Evolutionary conservation across 352 stramenopile species (phyloP).

Genomic region (Elongisporangium undulatum): DNA sequence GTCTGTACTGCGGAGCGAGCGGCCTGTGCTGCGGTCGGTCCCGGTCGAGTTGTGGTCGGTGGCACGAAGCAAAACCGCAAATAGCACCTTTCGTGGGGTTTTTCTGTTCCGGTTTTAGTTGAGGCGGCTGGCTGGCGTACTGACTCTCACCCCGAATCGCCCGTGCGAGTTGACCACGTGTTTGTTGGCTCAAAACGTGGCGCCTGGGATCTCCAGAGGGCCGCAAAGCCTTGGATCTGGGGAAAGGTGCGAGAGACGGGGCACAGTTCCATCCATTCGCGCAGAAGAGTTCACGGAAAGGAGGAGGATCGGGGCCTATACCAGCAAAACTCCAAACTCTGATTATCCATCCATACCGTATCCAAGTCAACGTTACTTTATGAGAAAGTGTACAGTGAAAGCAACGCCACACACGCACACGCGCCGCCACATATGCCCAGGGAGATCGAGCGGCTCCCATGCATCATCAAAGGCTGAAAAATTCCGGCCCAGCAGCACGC

Average conservation of each 20-base stretch:
- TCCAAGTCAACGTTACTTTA: not conserved
- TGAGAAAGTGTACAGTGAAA: not conserved
- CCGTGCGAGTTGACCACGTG: not conserved
- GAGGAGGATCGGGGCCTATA: not conserved
- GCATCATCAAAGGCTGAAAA: not conserved
- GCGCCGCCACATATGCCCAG: not conserved
- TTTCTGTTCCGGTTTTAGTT: not conserved
- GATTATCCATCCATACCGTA: not conserved
- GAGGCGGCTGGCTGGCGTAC: not conserved
- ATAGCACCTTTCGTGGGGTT: not conserved
- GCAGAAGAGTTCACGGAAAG: not conserved
- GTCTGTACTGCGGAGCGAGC: not conserved
- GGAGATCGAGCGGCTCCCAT: not conserved
- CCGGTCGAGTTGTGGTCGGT: not conserved
- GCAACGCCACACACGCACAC: too few relatives aligned
- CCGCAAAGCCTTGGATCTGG: not conserved
- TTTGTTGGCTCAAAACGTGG: not conserved
- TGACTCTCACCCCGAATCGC: not conserved
- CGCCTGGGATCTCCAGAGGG: not conserved
- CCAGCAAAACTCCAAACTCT: not conserved
- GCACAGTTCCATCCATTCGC: not conserved
- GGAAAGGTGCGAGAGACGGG: not conserved
- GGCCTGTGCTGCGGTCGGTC: not conserved
- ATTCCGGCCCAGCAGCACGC: not conserved
- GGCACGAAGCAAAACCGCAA: not conserved